These are phyloP conservation scores for Leccinum arenicola DNA, from an alignment of 768 basidiomycete genomes.

Conservation along the genomic window DNA sequence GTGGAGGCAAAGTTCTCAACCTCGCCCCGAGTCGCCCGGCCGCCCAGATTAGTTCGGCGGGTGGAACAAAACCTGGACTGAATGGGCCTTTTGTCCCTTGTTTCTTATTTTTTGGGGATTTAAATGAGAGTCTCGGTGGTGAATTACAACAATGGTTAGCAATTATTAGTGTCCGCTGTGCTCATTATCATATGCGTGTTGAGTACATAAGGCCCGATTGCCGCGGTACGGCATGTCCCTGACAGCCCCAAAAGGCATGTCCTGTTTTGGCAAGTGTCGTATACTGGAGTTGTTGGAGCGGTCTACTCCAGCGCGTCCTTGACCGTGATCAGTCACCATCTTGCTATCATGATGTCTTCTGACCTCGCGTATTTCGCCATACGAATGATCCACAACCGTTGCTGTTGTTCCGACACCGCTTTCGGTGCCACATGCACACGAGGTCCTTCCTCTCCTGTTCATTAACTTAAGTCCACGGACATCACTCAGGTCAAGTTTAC, in stretches of 20 bases:
- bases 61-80: not conserved
- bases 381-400: constrained; percentile 20
- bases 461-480: constrained; percentile 41
- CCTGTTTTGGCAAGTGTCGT: constrained; percentile 19
- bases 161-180: constrained; percentile 9
- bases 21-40: not conserved
- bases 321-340: constrained; percentile 15
- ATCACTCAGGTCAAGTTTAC: constrained; percentile 29
- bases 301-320: constrained; percentile 1
- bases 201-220: constrained; percentile 31
- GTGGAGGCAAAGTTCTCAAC: not conserved
- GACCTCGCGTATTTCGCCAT: constrained; percentile 11
- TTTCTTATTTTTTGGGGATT: not conserved
- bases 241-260: constrained; percentile 25
- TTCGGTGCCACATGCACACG: constrained; percentile 35
- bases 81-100: not conserved
- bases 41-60: not conserved
- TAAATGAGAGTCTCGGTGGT: not conserved
- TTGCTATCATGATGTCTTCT: constrained; percentile 7
- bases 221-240: constrained; percentile 28
- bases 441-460: constrained; percentile 34
- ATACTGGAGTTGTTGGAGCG: constrained; percentile 3
- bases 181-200: not conserved
- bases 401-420: constrained; percentile 28
- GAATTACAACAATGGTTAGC: not conserved